These are phyloP conservation scores for Fusarium robinianum DNA, from an alignment of 2,329 filamentous ascomycete species.

Conservation along the genomic window DNA sequence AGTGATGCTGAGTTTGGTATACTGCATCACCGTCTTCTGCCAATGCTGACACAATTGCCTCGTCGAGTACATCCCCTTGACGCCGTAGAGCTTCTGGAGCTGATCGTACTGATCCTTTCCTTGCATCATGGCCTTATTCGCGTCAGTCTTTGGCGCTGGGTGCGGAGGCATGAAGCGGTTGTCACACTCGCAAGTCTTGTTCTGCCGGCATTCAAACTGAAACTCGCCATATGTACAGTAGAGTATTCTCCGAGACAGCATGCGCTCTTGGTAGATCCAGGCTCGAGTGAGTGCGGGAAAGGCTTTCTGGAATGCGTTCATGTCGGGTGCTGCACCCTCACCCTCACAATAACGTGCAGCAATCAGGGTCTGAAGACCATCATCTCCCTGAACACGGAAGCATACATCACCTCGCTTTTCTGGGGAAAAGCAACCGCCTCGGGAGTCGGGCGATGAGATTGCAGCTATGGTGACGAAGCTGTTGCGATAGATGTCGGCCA, in stretches of 20 bases:
- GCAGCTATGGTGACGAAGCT: constrained; percentile 2
- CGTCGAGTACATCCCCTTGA: neutral
- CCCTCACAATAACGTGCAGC: neutral
- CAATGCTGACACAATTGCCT: constrained; percentile 1
- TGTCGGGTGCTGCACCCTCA: neutral
- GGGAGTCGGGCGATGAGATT: neutral
- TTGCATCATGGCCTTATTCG: neutral
- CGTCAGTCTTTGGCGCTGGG: neutral
- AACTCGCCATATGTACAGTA: constrained; percentile 24
- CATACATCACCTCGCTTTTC: constrained; percentile 1
- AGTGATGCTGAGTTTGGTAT: constrained; percentile 3
- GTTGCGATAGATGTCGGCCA: constrained; percentile 5
- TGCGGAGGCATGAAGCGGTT: neutral
- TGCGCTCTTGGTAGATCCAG: constrained; percentile 33
- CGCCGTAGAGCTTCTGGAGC: neutral
- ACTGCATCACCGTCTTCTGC: constrained; percentile 1
- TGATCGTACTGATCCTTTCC: constrained; percentile 1
- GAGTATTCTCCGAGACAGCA: constrained; percentile 26
- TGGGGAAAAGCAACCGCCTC: constrained; percentile 3
- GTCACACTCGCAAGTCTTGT: constrained; percentile 19
- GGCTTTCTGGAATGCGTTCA: neutral
- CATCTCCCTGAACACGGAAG: neutral
- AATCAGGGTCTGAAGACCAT: neutral
- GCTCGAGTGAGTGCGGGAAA: constrained; percentile 10
- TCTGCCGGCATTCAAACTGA: constrained; percentile 20